Percentiles rank a stretch among this genome's conserved stretches.
These are phyloP conservation scores for Schizophyllum commune DNA, from an alignment of 1,284 basidiomycete genomes.

Conservation along the genomic window DNA sequence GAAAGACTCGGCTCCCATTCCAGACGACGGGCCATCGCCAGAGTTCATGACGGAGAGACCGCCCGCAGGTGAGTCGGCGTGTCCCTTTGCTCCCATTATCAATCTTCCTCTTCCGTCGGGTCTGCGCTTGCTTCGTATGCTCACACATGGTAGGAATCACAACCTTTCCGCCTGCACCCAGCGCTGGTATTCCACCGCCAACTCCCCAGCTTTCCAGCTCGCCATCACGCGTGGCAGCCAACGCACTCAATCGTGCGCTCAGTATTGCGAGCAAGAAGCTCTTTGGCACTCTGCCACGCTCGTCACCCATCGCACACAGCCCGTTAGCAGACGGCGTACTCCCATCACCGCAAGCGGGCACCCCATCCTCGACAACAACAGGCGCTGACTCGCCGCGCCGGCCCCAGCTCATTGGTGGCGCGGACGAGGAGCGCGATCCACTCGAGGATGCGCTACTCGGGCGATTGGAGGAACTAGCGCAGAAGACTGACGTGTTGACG, in stretches of 20 bases:
- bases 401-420: constrained; percentile 37
- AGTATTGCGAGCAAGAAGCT: constrained; percentile 87
- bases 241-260: constrained; percentile 79
- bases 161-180: constrained; percentile 62
- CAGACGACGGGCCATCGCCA: not conserved
- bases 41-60: not conserved
- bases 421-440: constrained; percentile 51
- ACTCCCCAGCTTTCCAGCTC: constrained; percentile 53
- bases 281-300: constrained; percentile 56
- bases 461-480: constrained; percentile 80
- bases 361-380: constrained; percentile 29
- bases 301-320: constrained; percentile 14
- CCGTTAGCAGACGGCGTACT: too few species aligned
- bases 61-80: too few species aligned
- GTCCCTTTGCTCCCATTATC: not conserved
- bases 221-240: constrained; percentile 54
- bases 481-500: constrained; percentile 91
- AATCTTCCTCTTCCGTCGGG: not conserved
- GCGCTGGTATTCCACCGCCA: constrained; percentile 18
- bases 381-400: constrained; percentile 42
- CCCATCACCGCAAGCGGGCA: too few species aligned
- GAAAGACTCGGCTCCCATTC: constrained; percentile 17
- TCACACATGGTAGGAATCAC: too few species aligned
- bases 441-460: constrained; percentile 76
- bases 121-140: too few species aligned